These are phyloP conservation scores for Nakazawaea pomicola DNA, from an alignment of 805 yeast species.

Conservation along the genomic window DNA sequence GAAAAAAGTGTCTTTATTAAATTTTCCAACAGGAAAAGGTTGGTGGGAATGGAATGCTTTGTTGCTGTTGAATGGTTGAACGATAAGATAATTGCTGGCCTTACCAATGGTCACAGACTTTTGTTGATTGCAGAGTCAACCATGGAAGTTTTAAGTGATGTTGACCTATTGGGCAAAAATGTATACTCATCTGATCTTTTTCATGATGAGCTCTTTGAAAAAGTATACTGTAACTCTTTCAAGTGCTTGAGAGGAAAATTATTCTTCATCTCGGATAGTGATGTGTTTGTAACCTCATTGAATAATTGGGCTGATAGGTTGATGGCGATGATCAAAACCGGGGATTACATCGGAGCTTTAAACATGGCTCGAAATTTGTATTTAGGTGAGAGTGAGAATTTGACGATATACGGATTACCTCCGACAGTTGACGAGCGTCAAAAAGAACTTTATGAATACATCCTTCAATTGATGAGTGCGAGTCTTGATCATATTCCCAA, in stretches of 20 bases:
- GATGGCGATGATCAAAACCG: slow-evolving; percentile 39
- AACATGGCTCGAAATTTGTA: slow-evolving; percentile 49
- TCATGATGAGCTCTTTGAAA: slow-evolving; percentile 3
- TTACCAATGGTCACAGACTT: slow-evolving; percentile 43
- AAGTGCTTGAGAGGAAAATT: slow-evolving; percentile 39
- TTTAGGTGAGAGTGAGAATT: slow-evolving; percentile 36
- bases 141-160: slow-evolving; percentile 28
- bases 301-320: slow-evolving; percentile 69
- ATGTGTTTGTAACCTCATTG: slow-evolving; percentile 51
- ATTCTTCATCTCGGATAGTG: slow-evolving; percentile 48
- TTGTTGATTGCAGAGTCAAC: slow-evolving; percentile 35
- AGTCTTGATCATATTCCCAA: slow-evolving; percentile 40
- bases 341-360: slow-evolving; percentile 53
- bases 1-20: slow-evolving; percentile 22
- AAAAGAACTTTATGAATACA: slow-evolving; percentile 41
- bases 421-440: slow-evolving; percentile 37
- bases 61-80: slow-evolving; percentile 56
- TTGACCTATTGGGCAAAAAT: slow-evolving; percentile 37
- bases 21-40: slow-evolving; percentile 36
- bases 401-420: slow-evolving; percentile 57
- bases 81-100: slow-evolving; percentile 29
- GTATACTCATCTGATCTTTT: slow-evolving; percentile 18
- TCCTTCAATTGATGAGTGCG: slow-evolving; percentile 53
- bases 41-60: slow-evolving; percentile 43
- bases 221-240: slow-evolving; percentile 26